Base-by-base conservation (phyloP, 1,284 basidiomycete species). In the Grifola frondosa region DNA sequence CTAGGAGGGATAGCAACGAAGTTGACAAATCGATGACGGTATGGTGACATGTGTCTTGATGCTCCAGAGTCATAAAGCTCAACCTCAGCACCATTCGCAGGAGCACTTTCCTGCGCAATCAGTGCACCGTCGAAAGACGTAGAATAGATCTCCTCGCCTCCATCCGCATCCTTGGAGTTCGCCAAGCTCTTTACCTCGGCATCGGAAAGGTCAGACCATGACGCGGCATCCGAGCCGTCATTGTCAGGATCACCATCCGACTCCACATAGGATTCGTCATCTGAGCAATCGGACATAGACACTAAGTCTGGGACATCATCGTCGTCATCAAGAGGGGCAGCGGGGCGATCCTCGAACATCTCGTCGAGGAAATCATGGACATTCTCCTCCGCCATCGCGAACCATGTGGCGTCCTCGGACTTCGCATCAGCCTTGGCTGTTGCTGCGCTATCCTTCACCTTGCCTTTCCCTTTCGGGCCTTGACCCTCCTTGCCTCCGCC, bases 1-100 rank as follows among this genome's bases (percentile, higher is more conserved):
- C 59, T 53, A 0, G 60, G 54, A 1, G 56, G 44, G 4, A 66
- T 71, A 0, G 46, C 15, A 0, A 30, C 12, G 34, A 67, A 65
- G 8, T 44, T 61, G 0, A 50, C 40, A 49, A 75, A 66, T 6
- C 49, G 37, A 17, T 70, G 49, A 0, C 53, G 44, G 44, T 69
- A 69, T 0, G 68, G 72, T 0, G 65, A 68, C 11, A 76, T 64
- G 35, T 75, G 72, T 3, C 53, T 22, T 0, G 64, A 67, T 3
- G 60, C 59, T 0, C 74, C 70, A 1, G 67, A 71, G 46, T 75
- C 65, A 34, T 58, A 66, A 0, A 74, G 29, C 49, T 49, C 13
- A 29, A 41, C 19, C 37, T 42, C 42, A 7, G 28, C 39, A 8
- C 17, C 31, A 9, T 30, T 25, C 12, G 30, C 9, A 6, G 26